These are phyloP conservation scores for Acanthamoeba comandoni DNA, from an alignment of 208 protist species.

Conservation along the genomic window DNA sequence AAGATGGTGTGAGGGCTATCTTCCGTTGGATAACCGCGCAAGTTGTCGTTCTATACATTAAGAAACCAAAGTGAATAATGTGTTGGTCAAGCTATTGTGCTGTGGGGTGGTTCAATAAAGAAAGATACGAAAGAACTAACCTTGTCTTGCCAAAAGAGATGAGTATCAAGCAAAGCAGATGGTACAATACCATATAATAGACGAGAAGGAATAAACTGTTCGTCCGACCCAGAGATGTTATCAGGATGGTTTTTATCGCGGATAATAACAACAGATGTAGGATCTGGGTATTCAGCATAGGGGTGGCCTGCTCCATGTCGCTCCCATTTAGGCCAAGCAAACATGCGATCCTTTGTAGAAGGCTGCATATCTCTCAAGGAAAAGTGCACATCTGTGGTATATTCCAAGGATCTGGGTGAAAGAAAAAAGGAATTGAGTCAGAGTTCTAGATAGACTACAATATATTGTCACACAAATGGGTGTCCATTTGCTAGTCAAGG, in stretches of 20 bases:
- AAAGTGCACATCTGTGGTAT: slow-evolving; percentile 81
- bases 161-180: slow-evolving; percentile 80
- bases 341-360: slow-evolving; percentile 59
- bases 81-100: too few relatives aligned
- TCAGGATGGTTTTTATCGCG: slow-evolving; percentile 61
- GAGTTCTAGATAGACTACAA: too few relatives aligned
- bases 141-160: slow-evolving; percentile 86
- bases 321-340: slow-evolving; percentile 70
- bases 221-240: slow-evolving; percentile 83
- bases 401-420: slow-evolving; percentile 69
- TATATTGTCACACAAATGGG: too few relatives aligned
- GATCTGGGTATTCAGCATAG: slow-evolving; percentile 41
- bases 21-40: slow-evolving; percentile 62
- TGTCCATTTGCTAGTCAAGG: too few relatives aligned
- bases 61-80: background rate
- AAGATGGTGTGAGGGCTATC: slow-evolving; percentile 61
- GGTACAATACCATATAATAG: slow-evolving; percentile 85
- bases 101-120: background rate
- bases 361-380: slow-evolving; percentile 80
- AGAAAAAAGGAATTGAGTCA: too few relatives aligned
- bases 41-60: slow-evolving; percentile 59
- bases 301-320: slow-evolving; percentile 80
- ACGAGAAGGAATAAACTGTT: slow-evolving; percentile 84
- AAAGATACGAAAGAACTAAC: background rate
- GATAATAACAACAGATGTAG: slow-evolving; percentile 83